These are phyloP conservation scores for Colletotrichum lini DNA, from an alignment of 2,329 filamentous ascomycete species.

Conservation along the genomic window DNA sequence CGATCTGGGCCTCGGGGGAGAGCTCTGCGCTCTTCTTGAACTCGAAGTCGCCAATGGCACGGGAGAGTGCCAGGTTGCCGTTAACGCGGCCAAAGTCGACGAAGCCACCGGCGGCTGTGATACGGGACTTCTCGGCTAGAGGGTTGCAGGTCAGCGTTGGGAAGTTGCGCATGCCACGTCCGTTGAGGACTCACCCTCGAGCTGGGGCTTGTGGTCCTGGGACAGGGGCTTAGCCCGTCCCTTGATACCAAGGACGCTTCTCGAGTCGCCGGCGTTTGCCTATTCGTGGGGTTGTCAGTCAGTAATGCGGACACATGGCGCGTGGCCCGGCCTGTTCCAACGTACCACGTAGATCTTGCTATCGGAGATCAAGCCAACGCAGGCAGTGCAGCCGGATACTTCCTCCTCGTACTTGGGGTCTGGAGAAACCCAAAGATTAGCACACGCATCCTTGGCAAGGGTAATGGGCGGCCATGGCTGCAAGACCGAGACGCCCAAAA, in stretches of 20 bases:
- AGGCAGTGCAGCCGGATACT: constrained; percentile 97
- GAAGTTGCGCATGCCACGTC: neutral
- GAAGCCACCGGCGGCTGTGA: constrained; percentile 95
- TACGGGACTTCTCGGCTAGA: constrained; percentile 92
- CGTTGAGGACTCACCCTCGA: constrained; percentile 78
- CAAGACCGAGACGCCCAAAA: neutral
- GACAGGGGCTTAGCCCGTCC: constrained; percentile 97
- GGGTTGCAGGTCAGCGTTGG: constrained; percentile 19
- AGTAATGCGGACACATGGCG: constrained; percentile 46
- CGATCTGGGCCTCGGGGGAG: constrained; percentile 97
- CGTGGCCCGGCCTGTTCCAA: constrained; percentile 50
- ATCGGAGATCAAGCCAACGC: constrained; percentile 88
- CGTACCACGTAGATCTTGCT: constrained; percentile 96
- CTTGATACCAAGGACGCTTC: constrained; percentile 95
- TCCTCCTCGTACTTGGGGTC: constrained; percentile 98
- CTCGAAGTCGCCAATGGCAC: constrained; percentile 98
- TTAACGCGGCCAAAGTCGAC: constrained; percentile 99
- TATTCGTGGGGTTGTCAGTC: constrained; percentile 56
- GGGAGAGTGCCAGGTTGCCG: constrained; percentile 95
- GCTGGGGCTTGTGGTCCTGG: constrained; percentile 99
- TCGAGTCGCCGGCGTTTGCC: constrained; percentile 97
- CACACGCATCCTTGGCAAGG: constrained; percentile 6
- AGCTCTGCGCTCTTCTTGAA: constrained; percentile 99
- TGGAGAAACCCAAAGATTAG: constrained; percentile 56
- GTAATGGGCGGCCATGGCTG: neutral